Evolutionary conservation across 192 early-diverging fungal genomes (phyloP), one percentile per base, ranked within the genome.

Genomic region (Physocladia obscura): DNA sequence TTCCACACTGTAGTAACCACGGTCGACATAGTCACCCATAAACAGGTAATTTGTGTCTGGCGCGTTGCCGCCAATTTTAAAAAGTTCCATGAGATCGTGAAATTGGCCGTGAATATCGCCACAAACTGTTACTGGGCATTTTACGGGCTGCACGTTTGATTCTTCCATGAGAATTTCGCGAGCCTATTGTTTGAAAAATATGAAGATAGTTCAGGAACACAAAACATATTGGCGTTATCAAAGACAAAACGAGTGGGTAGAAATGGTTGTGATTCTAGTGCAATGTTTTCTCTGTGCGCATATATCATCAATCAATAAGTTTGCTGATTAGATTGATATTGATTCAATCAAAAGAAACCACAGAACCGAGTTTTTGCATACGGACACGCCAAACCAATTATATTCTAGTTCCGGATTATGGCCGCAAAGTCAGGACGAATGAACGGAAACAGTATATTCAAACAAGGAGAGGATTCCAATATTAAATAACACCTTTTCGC

Each of bases 51-150:
- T 98, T 44, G 96, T 98, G 65, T 95, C 92, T 3, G 96, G 96
- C 59, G 89, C 94, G 73, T 95, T 93, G 57, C 94, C 94, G 69
- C 96, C 96, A 60, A 95, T 93, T 64, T 82, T 79, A 72, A 98
- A 95, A 27, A 98, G 88, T 73, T 98, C 91, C 78, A 91, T 93
- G 32, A 98, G 79, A 78, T 98, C 96, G 79, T 94, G 90, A 76
- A 98, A 98, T 73, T 98, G 96, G 39, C 96, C 96, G 78, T 98
- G 96, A 73, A 98, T 98, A 72, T 98, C 96, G 55, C 96, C 96
- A 78, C 96, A 98, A 39, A 98, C 93, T 0, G 96, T 98, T 22
- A 98, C 96, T 26, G 97, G 97, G 44, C 93, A 90, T 59, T 88
- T 84, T 22, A 98, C 97, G 17, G 94, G 92, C 74, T 98, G 97